Percentiles rank a stretch among this genome's conserved stretches.
These are phyloP conservation scores for Cardamine chenopodiifolia DNA, from an alignment of 345 rosid genomes.

Conservation along the genomic window DNA sequence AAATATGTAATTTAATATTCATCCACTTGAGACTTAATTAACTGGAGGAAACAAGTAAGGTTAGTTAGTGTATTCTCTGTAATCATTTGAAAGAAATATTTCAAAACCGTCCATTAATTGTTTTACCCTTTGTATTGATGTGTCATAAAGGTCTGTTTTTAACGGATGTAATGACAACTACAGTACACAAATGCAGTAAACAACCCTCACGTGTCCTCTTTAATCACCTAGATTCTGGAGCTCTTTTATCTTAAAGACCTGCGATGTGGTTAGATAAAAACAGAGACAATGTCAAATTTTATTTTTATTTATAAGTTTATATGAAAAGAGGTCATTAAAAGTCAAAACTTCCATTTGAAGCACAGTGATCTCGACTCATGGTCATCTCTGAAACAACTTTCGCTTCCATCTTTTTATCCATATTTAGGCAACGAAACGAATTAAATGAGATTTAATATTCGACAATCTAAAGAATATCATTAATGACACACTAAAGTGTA, in stretches of 20 bases:
- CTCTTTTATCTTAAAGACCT: constrained; percentile 18
- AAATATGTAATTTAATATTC: neutral
- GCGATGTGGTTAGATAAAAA: constrained; percentile 11
- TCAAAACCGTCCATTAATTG: neutral
- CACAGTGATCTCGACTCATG: constrained; percentile 39
- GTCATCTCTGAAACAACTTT: constrained; percentile 37
- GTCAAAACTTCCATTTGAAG: constrained; percentile 44
- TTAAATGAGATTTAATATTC: constrained; percentile 28
- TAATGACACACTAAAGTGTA: constrained; percentile 7
- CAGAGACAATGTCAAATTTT: constrained; percentile 7
- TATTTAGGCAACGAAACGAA: constrained; percentile 29
- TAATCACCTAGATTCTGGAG: constrained; percentile 34
- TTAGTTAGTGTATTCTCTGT: neutral
- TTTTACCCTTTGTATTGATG: constrained; percentile 29
- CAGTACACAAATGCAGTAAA: constrained; percentile 36
- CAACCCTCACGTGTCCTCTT: constrained; percentile 33
- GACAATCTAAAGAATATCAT: constrained; percentile 23
- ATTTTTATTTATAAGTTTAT: neutral
- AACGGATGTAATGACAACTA: constrained; percentile 32
- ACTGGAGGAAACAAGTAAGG: neutral
- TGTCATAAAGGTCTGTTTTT: constrained; percentile 31
- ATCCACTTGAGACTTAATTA: neutral
- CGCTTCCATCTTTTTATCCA: constrained; percentile 22
- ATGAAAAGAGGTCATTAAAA: constrained; percentile 9
- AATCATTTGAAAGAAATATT: neutral